Evolutionary conservation across 371 early-diverging fungal genomes (phyloP), one percentile per base, ranked within the genome.

Genomic region (Mucor piriformis): DNA sequence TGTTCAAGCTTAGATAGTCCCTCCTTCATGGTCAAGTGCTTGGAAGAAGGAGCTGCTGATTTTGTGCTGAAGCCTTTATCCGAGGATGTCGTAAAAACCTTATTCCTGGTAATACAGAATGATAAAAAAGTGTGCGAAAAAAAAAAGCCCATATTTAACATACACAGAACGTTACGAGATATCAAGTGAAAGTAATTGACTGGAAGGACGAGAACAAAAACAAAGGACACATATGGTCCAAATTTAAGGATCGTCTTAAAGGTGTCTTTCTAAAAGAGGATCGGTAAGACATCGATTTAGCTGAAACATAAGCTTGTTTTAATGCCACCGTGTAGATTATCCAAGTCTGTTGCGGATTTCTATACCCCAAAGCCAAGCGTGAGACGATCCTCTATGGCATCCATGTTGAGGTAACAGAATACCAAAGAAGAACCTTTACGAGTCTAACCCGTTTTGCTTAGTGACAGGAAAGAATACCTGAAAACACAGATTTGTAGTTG

Each of bases 31-130:
- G 48, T 73, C 7, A 63, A 75, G 23, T 78, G 82, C 32, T 51
- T 85, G 38, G 63, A 79, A 20, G 50, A 76, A 29, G 86, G 86
- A 2, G 83, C 84, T n/a, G 79, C 77, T 1, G 86, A 85, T 65
- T 83, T 73, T 34, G 57, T 85, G 44, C 29, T 85, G 3, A 85
- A 83, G 48, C 86, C 86, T 3, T 50, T 83, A 18, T 67, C 71
- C 16, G 55, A 66, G 50, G 79, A 83, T 38, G 72, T 71, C 2
- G 68, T 81, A 21, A 80, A 79, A 61, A 83, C 83, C 0, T 50
- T 85, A 23, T 83, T 83, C 59, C 59, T 85, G 76, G 85, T 83
- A 71, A 71, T 13, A 8, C 12, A 13, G 23, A 13, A 7, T 10
- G 18, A 21, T 21, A 18, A 15, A 32, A 7, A 29, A 54, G 46